Conservation (phyloP, 805 yeast genomes). For the Yamadazyma takamatsuzukensis region DNA sequence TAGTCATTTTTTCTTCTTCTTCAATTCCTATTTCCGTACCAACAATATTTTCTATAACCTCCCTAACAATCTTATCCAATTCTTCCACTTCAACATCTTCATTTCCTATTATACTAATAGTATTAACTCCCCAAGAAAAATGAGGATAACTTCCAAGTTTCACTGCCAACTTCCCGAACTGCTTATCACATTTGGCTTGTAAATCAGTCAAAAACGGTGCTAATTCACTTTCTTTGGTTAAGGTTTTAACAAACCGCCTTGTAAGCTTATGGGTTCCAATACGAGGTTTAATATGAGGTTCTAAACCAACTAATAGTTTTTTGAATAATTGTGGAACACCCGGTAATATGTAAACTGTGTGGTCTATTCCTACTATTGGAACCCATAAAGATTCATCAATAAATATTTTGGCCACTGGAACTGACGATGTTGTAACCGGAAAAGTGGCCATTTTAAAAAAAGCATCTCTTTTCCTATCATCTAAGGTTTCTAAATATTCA, state of each 20-base stretch:
- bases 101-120: conserved; percentile 73
- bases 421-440: conserved; percentile 37
- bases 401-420: conserved; percentile 39
- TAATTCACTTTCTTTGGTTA: conserved; percentile 57
- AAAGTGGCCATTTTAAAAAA: conserved; percentile 78
- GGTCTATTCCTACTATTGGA: conserved; percentile 68
- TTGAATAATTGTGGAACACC: conserved; percentile 79
- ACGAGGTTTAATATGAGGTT: conserved; percentile 29
- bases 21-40: conserved; percentile 49
- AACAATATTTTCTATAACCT: conserved; percentile 42
- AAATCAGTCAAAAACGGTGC: conserved; percentile 59
- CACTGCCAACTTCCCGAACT: conserved; percentile 32
- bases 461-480: conserved; percentile 49
- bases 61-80: conserved; percentile 44
- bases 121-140: conserved; percentile 55
- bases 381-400: conserved; percentile 66
- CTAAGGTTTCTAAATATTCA: conserved; percentile 26
- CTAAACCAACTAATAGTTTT: conserved; percentile 45
- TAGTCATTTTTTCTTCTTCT: conserved; percentile 50
- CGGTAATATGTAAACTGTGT: conserved; percentile 69
- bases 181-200: conserved; percentile 39
- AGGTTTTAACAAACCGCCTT: conserved; percentile 60
- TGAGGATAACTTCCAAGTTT: conserved; percentile 90
- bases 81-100: conserved; percentile 22
- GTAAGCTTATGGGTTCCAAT: conserved; percentile 13